A percentile compares a stretch with the other conserved stretches of the same genome.
Evolutionary conservation across 2,329 filamentous ascomycete genomes (phyloP).

Genomic region (Geosmithia putterillii): DNA sequence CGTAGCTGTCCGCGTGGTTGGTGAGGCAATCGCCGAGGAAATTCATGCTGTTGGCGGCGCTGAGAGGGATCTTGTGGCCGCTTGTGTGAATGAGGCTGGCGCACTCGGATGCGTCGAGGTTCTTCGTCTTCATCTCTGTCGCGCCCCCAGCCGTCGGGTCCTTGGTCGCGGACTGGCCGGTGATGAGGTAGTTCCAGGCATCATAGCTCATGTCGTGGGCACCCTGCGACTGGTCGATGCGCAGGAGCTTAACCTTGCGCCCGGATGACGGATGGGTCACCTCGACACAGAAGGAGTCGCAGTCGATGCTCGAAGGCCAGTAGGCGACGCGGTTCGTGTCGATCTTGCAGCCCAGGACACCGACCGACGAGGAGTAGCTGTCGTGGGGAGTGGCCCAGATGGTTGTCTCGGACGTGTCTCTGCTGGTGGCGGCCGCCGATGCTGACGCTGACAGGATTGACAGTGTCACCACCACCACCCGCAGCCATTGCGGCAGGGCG

Average conservation of each 20-base stretch:
- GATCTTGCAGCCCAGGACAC: slow-evolving; percentile 49
- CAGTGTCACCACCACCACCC: background rate
- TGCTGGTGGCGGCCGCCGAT: background rate
- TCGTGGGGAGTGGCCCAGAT: slow-evolving; percentile 39
- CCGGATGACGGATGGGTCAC: slow-evolving; percentile 31
- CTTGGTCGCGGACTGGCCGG: slow-evolving; percentile 30
- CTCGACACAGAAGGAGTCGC: slow-evolving; percentile 42
- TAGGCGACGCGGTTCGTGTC: slow-evolving; percentile 49
- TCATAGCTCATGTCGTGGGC: slow-evolving; percentile 49
- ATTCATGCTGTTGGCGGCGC: slow-evolving; percentile 40
- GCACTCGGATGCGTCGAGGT: slow-evolving; percentile 32
- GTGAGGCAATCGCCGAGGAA: slow-evolving; percentile 33
- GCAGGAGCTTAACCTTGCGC: slow-evolving; percentile 44
- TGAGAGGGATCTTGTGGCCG: slow-evolving; percentile 23
- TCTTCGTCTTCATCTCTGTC: slow-evolving; percentile 32
- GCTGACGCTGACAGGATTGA: background rate
- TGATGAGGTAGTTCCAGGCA: slow-evolving; percentile 48
- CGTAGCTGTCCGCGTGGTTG: slow-evolving; percentile 25
- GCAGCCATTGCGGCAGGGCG: background rate
- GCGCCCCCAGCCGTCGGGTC: slow-evolving; percentile 34
- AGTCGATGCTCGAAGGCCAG: slow-evolving; percentile 43
- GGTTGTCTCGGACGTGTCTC: slow-evolving; percentile 3
- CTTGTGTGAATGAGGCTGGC: slow-evolving; percentile 31
- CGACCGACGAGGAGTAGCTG: slow-evolving; percentile 43
- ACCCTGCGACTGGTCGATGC: slow-evolving; percentile 42